Evolutionary conservation across 176 grass and related monocot species (phyloP).

Genomic region (Eremochloa ophiuroides): DNA sequence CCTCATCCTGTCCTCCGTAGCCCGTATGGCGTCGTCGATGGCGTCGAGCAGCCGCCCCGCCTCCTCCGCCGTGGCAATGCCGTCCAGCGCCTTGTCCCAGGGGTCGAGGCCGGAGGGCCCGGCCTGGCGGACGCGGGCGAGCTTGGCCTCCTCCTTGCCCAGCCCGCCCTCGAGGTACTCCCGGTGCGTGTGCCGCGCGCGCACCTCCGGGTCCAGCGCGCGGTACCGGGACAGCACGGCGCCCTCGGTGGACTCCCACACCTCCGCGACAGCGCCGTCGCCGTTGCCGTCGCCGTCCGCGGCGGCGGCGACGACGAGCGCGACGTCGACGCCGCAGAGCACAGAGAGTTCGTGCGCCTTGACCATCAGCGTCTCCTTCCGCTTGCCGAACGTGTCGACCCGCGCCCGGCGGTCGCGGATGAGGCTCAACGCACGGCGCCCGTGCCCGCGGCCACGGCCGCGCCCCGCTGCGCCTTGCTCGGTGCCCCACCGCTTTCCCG

Average conservation of each 20-base stretch:
- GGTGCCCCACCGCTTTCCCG: not conserved
- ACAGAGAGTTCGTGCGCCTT: constrained; percentile 12
- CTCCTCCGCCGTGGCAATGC: not conserved
- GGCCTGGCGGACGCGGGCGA: not conserved
- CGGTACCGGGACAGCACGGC: constrained; percentile 33
- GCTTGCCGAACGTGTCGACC: not conserved
- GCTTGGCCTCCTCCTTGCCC: constrained; percentile 27
- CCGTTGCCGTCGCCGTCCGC: not conserved
- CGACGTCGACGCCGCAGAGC: constrained; percentile 34
- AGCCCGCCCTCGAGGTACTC: constrained; percentile 10
- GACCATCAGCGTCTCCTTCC: not conserved
- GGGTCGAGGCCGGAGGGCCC: not conserved
- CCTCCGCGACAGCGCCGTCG: not conserved
- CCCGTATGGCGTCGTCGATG: constrained; percentile 10
- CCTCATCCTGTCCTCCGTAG: not conserved
- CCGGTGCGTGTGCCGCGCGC: constrained; percentile 16
- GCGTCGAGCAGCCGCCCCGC: not conserved
- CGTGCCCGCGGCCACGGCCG: not conserved
- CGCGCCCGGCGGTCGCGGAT: not conserved
- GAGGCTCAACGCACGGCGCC: not conserved
- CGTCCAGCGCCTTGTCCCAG: constrained; percentile 24
- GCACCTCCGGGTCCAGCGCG: not conserved
- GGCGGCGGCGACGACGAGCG: constrained; percentile 1
- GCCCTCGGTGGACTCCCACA: constrained; percentile 21
- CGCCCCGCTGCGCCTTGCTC: not conserved